Percentiles rank a stretch among this genome's conserved stretches.
Conservation (phyloP, 192 early-diverging fungal species). For the Mortierella hygrophila region DNA sequence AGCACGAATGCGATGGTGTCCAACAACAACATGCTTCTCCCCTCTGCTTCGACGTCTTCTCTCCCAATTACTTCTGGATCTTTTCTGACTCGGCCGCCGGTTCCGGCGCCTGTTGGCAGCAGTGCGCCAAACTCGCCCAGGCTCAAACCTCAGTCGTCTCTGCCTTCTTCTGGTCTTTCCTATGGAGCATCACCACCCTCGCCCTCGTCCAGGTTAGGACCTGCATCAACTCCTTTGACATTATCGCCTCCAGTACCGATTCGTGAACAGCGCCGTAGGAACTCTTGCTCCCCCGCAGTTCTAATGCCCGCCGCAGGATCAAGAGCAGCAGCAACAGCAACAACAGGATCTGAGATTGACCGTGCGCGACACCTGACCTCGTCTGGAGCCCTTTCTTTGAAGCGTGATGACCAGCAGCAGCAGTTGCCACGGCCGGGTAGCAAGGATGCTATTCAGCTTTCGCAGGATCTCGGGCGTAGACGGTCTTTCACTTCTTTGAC, state of each 20-base stretch:
- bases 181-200: background rate
- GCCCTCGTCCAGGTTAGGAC: background rate
- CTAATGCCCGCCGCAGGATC: background rate
- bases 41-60: constrained; percentile 5
- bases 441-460: constrained; percentile 23
- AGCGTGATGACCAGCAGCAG: background rate
- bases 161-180: background rate
- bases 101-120: background rate
- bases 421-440: constrained; percentile 6
- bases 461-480: constrained; percentile 13
- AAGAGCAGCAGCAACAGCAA: too few relatives aligned
- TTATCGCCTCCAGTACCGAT: background rate
- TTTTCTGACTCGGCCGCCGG: background rate
- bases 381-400: background rate
- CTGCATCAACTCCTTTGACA: background rate
- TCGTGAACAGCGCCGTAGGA: background rate
- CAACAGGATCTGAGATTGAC: background rate
- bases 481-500: constrained; percentile 39
- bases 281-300: background rate
- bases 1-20: background rate
- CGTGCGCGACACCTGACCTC: background rate
- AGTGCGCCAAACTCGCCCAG: background rate
- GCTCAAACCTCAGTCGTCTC: background rate
- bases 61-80: background rate
- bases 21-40: background rate